Conservation (phyloP, 2,329 filamentous ascomycete genomes). For the Penicillium griseofulvum region DNA sequence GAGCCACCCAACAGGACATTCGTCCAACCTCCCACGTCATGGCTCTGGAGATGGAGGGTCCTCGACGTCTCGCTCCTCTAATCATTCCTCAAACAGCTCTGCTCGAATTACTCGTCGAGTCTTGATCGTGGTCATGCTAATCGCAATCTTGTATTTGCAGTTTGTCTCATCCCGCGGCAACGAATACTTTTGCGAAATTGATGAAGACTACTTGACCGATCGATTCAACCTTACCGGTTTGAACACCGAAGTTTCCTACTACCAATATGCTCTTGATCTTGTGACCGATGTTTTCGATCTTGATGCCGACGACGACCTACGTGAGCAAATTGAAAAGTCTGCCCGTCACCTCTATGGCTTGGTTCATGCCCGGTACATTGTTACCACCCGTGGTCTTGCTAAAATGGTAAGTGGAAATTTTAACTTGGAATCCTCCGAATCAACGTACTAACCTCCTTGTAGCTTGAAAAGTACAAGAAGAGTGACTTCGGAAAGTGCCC, state of each 20-base stretch:
- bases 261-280: slow-evolving; percentile 95
- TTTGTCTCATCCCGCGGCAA: slow-evolving; percentile 97
- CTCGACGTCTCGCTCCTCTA: background rate
- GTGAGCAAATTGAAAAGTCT: slow-evolving; percentile 96
- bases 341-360: slow-evolving; percentile 93
- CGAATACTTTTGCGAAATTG: slow-evolving; percentile 99
- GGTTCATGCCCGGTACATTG: slow-evolving; percentile 94
- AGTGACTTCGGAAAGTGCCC: slow-evolving; percentile 97
- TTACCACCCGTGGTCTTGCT: slow-evolving; percentile 85
- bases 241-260: slow-evolving; percentile 97
- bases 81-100: too few relatives aligned
- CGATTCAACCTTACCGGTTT: slow-evolving; percentile 96
- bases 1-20: fast-evolving
- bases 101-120: background rate
- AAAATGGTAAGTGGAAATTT: slow-evolving; percentile 78
- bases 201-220: slow-evolving; percentile 97
- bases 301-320: slow-evolving; percentile 97
- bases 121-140: slow-evolving; percentile 2
- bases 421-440: background rate
- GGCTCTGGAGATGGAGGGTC: background rate
- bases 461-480: slow-evolving; percentile 99
- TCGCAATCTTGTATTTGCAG: slow-evolving; percentile 48
- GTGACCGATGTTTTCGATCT: slow-evolving; percentile 98
- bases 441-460: slow-evolving; percentile 12
- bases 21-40: background rate